Base-by-base conservation (phyloP, 1,139 yeast species). In the Suhomyces kunorum region DNA sequence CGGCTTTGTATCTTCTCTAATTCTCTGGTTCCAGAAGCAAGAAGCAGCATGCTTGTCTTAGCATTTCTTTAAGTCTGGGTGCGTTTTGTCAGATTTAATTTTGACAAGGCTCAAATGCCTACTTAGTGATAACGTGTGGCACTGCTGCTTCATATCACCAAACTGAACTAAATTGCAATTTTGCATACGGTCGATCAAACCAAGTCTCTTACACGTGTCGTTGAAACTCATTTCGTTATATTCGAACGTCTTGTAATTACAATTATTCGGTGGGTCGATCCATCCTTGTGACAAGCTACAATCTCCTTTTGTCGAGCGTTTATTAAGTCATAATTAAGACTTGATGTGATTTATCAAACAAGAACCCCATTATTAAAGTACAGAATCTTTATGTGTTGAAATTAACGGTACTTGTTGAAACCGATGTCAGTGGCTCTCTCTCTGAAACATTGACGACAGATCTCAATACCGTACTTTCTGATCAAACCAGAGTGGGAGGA, bases 391-490 rank as follows among this genome's bases (percentile, higher is more conserved):
- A 27, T 39, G 36, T 38, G 41, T 36, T 36, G 45, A 50, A 50
- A 65, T 85, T 88, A 89, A 83, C 96, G 92, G 92, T 78, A 87
- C 83, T 94, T 94, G 92, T 81, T 76, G 95, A 94, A 94, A 72
- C 99, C 99, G 71, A 94, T 94, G 78, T 92, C 98, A 74, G 81
- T 74, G 66, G 98, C 98, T 81, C 83, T 90, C 81, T 94, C 99
- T 84, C 99, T 90, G 97, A 94, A 94, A 80, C 97, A 92, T 83
- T 94, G 99, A 87, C 99, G 95, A 81, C 98, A 92, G 83, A 94
- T 83, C 89, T 88, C 86, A 71, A 94, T 81, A 71, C 95, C 98
- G 94, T 94, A 94, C 84, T 94, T 94, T 87, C 99, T 90, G 84
- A 94, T 88, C 76, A 94, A 88, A 83, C 98, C 98, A 66, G 89